These are phyloP conservation scores for Ploettnerulaceae sp. DNA, from an alignment of 2,329 filamentous ascomycete species.

Conservation along the genomic window DNA sequence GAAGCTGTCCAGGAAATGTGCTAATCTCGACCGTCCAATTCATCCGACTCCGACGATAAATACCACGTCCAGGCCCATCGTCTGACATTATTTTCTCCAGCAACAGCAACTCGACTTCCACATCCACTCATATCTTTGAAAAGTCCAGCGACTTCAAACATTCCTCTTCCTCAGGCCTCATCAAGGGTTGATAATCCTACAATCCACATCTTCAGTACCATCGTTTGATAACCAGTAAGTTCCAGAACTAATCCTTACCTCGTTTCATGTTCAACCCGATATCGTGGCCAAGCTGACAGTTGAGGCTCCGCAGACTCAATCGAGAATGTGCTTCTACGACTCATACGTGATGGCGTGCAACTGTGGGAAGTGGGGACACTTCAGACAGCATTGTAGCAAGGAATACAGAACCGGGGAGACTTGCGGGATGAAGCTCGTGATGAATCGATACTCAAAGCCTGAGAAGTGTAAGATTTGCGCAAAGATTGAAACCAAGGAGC, in stretches of 20 bases:
- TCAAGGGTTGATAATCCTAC: not conserved
- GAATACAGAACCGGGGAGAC: constrained; percentile 96
- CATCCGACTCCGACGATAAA: constrained; percentile 24
- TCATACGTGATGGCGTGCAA: constrained; percentile 80
- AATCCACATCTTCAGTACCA: constrained; percentile 8
- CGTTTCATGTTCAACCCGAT: constrained; percentile 21
- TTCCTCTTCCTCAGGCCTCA: constrained; percentile 3
- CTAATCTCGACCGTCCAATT: constrained; percentile 2
- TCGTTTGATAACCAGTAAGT: constrained; percentile 27
- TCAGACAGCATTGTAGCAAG: constrained; percentile 86
- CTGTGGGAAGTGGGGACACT: constrained; percentile 93
- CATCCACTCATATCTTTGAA: constrained; percentile 21
- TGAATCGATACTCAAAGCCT: constrained; percentile 58
- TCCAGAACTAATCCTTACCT: not conserved
- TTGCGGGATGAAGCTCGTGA: constrained; percentile 88
- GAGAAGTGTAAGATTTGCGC: constrained; percentile 77
- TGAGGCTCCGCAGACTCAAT: constrained; percentile 18
- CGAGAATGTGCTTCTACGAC: constrained; percentile 94
- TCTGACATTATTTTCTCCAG: constrained; percentile 16
- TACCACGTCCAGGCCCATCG: constrained; percentile 17
- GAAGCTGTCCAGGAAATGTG: not conserved
- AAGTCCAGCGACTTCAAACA: constrained; percentile 5
- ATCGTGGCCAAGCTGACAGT: constrained; percentile 18
- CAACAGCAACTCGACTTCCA: constrained; percentile 25
- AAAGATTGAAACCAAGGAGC: constrained; percentile 80